phyloP scores from a whole-genome alignment of 306 rosid genomes.

The Myrica gale region DNA sequence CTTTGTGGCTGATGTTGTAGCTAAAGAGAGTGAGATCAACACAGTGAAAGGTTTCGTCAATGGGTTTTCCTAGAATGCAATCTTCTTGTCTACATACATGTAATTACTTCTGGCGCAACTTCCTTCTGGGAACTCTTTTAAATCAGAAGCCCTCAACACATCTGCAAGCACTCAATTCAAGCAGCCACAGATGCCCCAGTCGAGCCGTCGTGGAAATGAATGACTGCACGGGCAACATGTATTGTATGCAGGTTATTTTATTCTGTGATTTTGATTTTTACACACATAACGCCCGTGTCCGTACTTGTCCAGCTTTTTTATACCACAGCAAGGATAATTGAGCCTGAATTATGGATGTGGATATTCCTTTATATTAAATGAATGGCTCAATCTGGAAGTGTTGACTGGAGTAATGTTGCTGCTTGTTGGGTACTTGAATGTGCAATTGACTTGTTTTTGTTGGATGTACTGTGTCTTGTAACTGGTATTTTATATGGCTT shows the following conservation, averaged over 20 bases:
- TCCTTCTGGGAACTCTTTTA: not conserved
- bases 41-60: not conserved
- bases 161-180: not conserved
- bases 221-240: not conserved
- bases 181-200: no score
- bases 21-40: slow-evolving; percentile 24
- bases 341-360: no score
- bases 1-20: slow-evolving; percentile 59
- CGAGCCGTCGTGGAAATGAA: no score
- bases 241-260: not conserved
- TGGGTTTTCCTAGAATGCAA: not conserved
- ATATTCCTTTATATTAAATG: no score
- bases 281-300: not conserved
- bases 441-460: not conserved
- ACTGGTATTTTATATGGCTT: not conserved
- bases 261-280: not conserved
- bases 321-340: not conserved
- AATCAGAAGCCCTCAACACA: not conserved
- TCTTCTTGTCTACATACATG: not conserved
- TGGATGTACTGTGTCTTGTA: no score
- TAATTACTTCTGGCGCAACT: not conserved
- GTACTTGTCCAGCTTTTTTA: not conserved
- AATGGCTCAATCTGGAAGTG: no score
- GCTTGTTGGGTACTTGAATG: no score
- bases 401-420: no score